These are phyloP conservation scores for Spatholobus suberectus DNA, from an alignment of 306 rosid genomes.

Conservation along the genomic window DNA sequence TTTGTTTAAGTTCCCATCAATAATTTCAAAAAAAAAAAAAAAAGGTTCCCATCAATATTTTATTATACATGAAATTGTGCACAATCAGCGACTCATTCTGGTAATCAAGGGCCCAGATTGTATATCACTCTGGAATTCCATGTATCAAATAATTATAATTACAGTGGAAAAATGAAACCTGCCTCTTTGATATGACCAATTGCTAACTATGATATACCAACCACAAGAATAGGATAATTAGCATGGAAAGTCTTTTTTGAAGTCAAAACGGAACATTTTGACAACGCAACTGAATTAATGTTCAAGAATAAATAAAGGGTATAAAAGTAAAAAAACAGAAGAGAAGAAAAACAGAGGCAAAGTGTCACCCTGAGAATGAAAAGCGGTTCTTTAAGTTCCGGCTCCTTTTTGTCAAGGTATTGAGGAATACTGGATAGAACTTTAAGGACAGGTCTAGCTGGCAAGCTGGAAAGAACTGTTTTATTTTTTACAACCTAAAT, in stretches of 20 bases:
- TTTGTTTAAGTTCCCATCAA: slow-evolving; percentile 9
- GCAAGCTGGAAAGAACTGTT: slow-evolving; percentile 33
- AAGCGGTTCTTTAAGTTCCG: slow-evolving; percentile 27
- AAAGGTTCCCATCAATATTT: slow-evolving; percentile 1
- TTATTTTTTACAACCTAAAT: background rate
- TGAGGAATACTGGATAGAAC: slow-evolving; percentile 24
- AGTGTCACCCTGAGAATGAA: slow-evolving; percentile 27
- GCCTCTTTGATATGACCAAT: background rate
- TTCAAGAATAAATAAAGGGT: background rate
- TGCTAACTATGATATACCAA: background rate
- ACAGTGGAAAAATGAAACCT: background rate
- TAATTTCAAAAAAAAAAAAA: no score
- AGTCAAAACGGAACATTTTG: slow-evolving; percentile 34
- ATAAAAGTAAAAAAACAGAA: slow-evolving; percentile 4
- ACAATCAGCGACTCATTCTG: background rate
- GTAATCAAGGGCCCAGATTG: background rate
- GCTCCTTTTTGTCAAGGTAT: slow-evolving; percentile 37
- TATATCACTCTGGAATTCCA: background rate
- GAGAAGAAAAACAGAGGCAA: background rate
- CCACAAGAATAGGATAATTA: background rate
- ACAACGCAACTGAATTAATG: slow-evolving; percentile 30
- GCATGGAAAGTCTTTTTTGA: slow-evolving; percentile 3
- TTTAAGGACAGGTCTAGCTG: slow-evolving; percentile 45
- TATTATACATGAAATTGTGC: background rate
- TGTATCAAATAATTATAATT: slow-evolving; percentile 5